Percentiles rank a stretch among this genome's conserved stretches.
phyloP scores from a whole-genome alignment of 2,329 filamentous ascomycete species.

The Botrytis sinoallii region DNA sequence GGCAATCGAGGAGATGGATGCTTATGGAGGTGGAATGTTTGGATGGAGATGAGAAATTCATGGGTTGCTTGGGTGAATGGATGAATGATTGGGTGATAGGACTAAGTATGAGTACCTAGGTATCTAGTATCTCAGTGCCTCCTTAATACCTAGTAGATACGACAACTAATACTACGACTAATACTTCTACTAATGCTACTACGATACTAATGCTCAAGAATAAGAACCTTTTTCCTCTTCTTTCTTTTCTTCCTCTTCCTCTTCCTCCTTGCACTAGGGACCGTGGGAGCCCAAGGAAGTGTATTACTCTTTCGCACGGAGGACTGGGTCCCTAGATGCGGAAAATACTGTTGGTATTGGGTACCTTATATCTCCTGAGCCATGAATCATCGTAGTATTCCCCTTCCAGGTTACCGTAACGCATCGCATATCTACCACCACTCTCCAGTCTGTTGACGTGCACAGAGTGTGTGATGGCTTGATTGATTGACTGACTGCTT shows the following conservation, averaged over 20 bases:
- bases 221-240: too few relatives aligned
- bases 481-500: not conserved
- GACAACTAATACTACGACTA: not conserved
- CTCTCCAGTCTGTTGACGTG: not conserved
- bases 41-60: slow-evolving; percentile 6
- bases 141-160: too few relatives aligned
- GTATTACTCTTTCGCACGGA: not conserved
- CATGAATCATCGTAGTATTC: not conserved
- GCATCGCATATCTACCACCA: not conserved
- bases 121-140: too few relatives aligned
- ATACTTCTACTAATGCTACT: too few relatives aligned
- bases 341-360: too few relatives aligned
- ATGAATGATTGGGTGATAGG: not conserved
- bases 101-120: too few relatives aligned
- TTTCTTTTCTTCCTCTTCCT: not conserved
- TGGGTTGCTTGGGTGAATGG: slow-evolving; percentile 1
- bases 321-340: too few relatives aligned
- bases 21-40: not conserved
- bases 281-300: not conserved
- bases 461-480: not conserved
- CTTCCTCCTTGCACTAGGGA: not conserved
- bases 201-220: too few relatives aligned
- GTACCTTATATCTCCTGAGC: too few relatives aligned
- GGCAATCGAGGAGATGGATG: not conserved
- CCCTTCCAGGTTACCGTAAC: not conserved